A percentile compares a stretch with the other conserved stretches of the same genome.
Conservation (phyloP, 768 basidiomycete species). For the Hygrophoropsis aurantiaca region DNA sequence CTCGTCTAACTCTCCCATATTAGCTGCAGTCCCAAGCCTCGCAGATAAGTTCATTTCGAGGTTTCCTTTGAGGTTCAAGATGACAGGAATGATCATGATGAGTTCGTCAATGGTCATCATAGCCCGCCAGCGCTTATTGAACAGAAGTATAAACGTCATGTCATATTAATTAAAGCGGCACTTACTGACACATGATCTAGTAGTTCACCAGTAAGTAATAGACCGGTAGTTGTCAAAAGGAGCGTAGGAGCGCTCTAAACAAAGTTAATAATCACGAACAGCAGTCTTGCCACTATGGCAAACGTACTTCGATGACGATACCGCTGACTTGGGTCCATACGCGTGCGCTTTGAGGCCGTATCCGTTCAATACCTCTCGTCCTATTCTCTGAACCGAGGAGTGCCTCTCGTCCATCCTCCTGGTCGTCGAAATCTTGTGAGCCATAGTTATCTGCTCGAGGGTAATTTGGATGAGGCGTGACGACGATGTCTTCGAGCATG, state of each 20-base stretch:
- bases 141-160: slow-evolving; percentile 1
- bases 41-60: slow-evolving; percentile 99
- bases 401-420: slow-evolving; percentile 42
- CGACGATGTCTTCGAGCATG: slow-evolving; percentile 24
- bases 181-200: slow-evolving; percentile 82
- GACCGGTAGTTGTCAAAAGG: slow-evolving; percentile 76
- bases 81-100: slow-evolving; percentile 93
- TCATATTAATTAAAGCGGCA: slow-evolving; percentile 10
- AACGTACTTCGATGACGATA: slow-evolving; percentile 71
- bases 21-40: slow-evolving; percentile 90
- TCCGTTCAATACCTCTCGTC: slow-evolving; percentile 25
- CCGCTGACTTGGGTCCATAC: slow-evolving; percentile 57
- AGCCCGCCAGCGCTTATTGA: slow-evolving; percentile 75
- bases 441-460: slow-evolving; percentile 23
- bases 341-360: slow-evolving; percentile 10
- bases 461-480: slow-evolving; percentile 18
- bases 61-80: slow-evolving; percentile 96
- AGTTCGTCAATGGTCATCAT: slow-evolving; percentile 91
- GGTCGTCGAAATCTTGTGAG: slow-evolving; percentile 32
- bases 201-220: slow-evolving; percentile 89
- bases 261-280: slow-evolving; percentile 5
- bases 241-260: slow-evolving; percentile 83
- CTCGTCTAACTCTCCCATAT: slow-evolving; percentile 88
- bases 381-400: slow-evolving; percentile 40
- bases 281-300: neutral